A percentile compares a stretch with the other conserved stretches of the same genome.
phyloP scores from a whole-genome alignment of 2,329 filamentous ascomycete species.

The Metarhizium robertsii region DNA sequence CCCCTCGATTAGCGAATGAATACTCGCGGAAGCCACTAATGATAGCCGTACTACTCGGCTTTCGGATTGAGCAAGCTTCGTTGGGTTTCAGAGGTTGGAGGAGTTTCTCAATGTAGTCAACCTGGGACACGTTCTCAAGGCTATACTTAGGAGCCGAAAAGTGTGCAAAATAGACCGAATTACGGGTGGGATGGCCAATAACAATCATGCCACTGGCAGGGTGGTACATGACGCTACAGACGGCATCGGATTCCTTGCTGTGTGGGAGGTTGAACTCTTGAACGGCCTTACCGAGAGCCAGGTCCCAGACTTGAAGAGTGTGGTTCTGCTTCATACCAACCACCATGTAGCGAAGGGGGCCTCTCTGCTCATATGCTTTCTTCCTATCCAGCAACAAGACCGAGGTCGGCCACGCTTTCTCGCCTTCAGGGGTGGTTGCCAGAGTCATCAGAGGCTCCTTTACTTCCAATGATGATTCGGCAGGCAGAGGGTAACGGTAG shows the following conservation, averaged over 20 bases:
- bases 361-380: slow-evolving; percentile 82
- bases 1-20: slow-evolving; percentile 77
- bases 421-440: slow-evolving; percentile 73
- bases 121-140: slow-evolving; percentile 73
- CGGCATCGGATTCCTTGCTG: slow-evolving; percentile 92
- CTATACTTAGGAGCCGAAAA: slow-evolving; percentile 91
- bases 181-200: slow-evolving; percentile 90
- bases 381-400: slow-evolving; percentile 94
- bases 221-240: slow-evolving; percentile 94
- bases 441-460: slow-evolving; percentile 81
- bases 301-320: slow-evolving; percentile 95
- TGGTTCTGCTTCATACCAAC: slow-evolving; percentile 99
- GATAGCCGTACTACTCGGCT: slow-evolving; percentile 90
- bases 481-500: slow-evolving; percentile 41
- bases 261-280: slow-evolving; percentile 96
- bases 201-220: slow-evolving; percentile 86
- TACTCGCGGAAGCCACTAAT: slow-evolving; percentile 96
- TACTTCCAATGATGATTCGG: slow-evolving; percentile 59
- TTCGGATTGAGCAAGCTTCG: slow-evolving; percentile 43
- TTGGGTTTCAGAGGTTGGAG: slow-evolving; percentile 23
- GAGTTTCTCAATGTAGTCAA: slow-evolving; percentile 74
- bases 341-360: slow-evolving; percentile 87
- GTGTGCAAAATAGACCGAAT: slow-evolving; percentile 95
- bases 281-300: slow-evolving; percentile 87
- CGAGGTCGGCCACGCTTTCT: slow-evolving; percentile 95